A percentile compares a stretch with the other conserved stretches of the same genome.
Conservation (phyloP, 2,329 filamentous ascomycete species). For the Penicillium sp. region DNA sequence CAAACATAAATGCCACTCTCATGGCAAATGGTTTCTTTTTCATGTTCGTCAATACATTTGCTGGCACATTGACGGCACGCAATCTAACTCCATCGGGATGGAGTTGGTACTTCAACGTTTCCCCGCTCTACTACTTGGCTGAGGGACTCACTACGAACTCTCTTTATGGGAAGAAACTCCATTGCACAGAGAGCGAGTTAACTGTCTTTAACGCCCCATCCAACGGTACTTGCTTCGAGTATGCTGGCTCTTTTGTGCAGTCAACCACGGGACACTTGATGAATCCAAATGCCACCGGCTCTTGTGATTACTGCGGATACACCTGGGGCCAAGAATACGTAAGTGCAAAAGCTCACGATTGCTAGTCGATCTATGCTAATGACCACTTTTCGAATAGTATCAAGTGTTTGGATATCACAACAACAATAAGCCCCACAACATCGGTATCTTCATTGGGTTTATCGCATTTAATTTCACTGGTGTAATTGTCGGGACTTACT, state of each 20-base stretch:
- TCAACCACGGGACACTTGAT: conserved; percentile 1
- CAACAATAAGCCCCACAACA: no score
- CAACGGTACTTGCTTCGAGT: no score
- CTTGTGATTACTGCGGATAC: not conserved
- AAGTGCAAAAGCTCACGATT: no score
- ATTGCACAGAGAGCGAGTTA: no score
- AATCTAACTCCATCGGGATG: not conserved
- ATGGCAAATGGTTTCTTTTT: not conserved
- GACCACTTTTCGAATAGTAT: no score
- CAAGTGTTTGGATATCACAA: no score
- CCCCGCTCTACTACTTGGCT: not conserved
- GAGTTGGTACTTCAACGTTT: not conserved
- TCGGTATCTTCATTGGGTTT: conserved; percentile 2
- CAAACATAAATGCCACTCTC: no score
- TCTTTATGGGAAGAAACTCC: no score
- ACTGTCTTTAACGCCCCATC: no score
- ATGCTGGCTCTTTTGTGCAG: no score
- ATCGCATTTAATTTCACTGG: not conserved
- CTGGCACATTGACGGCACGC: not conserved
- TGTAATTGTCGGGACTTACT: not conserved
- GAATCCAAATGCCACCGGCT: not conserved
- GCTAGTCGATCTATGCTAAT: no score
- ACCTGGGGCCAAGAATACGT: not conserved
- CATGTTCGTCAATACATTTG: not conserved
- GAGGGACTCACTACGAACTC: not conserved